These are phyloP conservation scores for Aspergillus calidoustus DNA, from an alignment of 2,329 filamentous ascomycete species.

Conservation along the genomic window DNA sequence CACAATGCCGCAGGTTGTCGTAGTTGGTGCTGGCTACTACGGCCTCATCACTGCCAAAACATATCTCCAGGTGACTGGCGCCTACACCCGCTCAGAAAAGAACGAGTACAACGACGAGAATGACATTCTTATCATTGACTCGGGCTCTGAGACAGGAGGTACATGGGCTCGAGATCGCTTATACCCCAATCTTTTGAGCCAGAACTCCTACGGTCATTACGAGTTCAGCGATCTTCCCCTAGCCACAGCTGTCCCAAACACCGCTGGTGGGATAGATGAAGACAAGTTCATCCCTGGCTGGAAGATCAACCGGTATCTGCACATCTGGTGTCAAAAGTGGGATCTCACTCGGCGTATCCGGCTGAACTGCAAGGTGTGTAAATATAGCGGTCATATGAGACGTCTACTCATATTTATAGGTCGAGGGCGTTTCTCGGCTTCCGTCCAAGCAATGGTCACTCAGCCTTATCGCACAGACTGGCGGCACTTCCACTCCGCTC, in stretches of 20 bases:
- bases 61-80: conserved; percentile 29
- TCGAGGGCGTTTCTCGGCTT: conserved; percentile 19
- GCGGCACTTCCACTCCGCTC: background rate
- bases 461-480: conserved; percentile 11
- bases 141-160: conserved; percentile 30
- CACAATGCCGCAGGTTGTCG: conserved; percentile 3
- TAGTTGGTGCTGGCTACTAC: conserved; percentile 21
- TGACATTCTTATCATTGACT: conserved; percentile 31
- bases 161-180: conserved; percentile 34
- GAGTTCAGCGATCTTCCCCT: conserved; percentile 35
- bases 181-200: conserved; percentile 35
- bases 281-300: conserved; percentile 31
- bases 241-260: conserved; percentile 19
- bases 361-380: conserved; percentile 28
- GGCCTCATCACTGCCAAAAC: conserved; percentile 37
- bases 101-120: background rate
- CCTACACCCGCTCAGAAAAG: background rate
- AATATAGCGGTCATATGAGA: background rate
- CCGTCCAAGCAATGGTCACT: conserved; percentile 30
- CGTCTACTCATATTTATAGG: background rate
- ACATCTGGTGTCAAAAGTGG: conserved; percentile 31
- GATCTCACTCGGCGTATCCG: conserved; percentile 27
- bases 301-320: conserved; percentile 33
- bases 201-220: conserved; percentile 35
- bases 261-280: background rate